phyloP scores from a whole-genome alignment of 169 alveolate species.

The Plasmodium knowlesi region DNA sequence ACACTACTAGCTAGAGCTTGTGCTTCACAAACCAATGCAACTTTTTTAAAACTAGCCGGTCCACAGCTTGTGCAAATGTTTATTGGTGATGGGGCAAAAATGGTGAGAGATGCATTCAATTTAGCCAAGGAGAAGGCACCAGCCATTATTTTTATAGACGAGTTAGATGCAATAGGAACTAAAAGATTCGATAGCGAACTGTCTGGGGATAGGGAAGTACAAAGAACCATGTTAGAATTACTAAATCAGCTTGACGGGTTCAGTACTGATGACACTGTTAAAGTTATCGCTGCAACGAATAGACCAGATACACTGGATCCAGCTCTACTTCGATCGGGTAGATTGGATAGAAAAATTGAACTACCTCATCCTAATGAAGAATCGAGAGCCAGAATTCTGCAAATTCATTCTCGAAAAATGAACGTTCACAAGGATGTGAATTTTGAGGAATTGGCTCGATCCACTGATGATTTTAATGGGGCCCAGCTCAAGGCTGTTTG shows the following conservation, averaged over 20 bases:
- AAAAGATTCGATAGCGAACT: slow-evolving; percentile 95
- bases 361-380: slow-evolving; percentile 99
- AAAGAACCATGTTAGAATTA: slow-evolving; percentile 99
- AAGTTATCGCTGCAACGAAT: slow-evolving; percentile 99
- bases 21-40: slow-evolving; percentile 97
- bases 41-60: slow-evolving; percentile 98
- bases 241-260: slow-evolving; percentile 97
- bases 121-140: slow-evolving; percentile 99
- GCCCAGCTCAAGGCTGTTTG: slow-evolving; percentile 98
- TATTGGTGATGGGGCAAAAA: slow-evolving; percentile 99
- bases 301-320: slow-evolving; percentile 99
- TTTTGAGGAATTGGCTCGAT: slow-evolving; percentile 96
- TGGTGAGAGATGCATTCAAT: slow-evolving; percentile 99
- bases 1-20: slow-evolving; percentile 96
- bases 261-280: slow-evolving; percentile 92
- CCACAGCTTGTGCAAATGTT: slow-evolving; percentile 99
- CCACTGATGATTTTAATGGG: slow-evolving; percentile 98
- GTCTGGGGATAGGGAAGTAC: slow-evolving; percentile 99
- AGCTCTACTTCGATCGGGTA: slow-evolving; percentile 98
- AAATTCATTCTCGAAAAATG: slow-evolving; percentile 99
- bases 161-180: slow-evolving; percentile 99
- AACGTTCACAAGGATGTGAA: slow-evolving; percentile 95
- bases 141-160: slow-evolving; percentile 98
- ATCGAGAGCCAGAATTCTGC: slow-evolving; percentile 95
- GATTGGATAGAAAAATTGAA: slow-evolving; percentile 99